Percentiles rank a stretch among this genome's conserved stretches.
Evolutionary conservation across 495 filamentous ascomycete genomes (phyloP).

Genomic region (Aspergillus campestris): DNA sequence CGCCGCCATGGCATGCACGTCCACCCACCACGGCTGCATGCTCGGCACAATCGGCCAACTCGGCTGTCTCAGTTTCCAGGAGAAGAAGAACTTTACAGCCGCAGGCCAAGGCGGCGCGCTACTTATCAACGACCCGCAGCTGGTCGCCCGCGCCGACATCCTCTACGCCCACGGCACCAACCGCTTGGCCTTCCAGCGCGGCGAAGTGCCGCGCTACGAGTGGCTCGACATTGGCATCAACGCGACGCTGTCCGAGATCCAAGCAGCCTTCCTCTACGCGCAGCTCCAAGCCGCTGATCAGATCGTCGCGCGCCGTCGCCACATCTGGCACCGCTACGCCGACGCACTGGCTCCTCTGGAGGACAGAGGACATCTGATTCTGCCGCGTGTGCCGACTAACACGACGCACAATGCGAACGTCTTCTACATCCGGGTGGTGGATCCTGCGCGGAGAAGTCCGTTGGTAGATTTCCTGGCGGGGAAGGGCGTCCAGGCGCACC

Average conservation of each 20-base stretch:
- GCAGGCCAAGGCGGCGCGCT: slow-evolving; percentile 14
- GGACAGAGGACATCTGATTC: not conserved
- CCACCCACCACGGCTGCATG: slow-evolving; percentile 4
- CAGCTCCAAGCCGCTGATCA: slow-evolving; percentile 12
- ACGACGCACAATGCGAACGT: slow-evolving; percentile 11
- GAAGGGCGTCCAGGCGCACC: slow-evolving; percentile 1
- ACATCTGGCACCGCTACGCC: slow-evolving; percentile 1
- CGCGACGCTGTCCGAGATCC: slow-evolving; percentile 10
- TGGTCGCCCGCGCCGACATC: slow-evolving; percentile 7
- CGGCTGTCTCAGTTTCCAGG: slow-evolving; percentile 19
- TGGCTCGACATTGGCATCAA: slow-evolving; percentile 13
- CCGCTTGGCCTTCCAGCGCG: slow-evolving; percentile 10
- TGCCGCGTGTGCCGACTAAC: not conserved
- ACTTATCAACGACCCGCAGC: slow-evolving; percentile 8
- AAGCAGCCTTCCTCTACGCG: slow-evolving; percentile 15
- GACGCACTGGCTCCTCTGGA: slow-evolving; percentile 1
- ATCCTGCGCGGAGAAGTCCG: not conserved
- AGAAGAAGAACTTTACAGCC: slow-evolving; percentile 18
- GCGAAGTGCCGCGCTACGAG: slow-evolving; percentile 10
- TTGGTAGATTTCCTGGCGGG: slow-evolving; percentile 2
- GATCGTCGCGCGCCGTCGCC: slow-evolving; percentile 3
- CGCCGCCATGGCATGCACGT: slow-evolving; percentile 9
- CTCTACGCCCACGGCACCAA: slow-evolving; percentile 18
- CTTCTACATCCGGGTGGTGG: slow-evolving; percentile 8
- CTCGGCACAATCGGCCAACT: slow-evolving; percentile 12